These are phyloP conservation scores for Termitomyces sp. DNA, from an alignment of 768 basidiomycete genomes.

Conservation along the genomic window DNA sequence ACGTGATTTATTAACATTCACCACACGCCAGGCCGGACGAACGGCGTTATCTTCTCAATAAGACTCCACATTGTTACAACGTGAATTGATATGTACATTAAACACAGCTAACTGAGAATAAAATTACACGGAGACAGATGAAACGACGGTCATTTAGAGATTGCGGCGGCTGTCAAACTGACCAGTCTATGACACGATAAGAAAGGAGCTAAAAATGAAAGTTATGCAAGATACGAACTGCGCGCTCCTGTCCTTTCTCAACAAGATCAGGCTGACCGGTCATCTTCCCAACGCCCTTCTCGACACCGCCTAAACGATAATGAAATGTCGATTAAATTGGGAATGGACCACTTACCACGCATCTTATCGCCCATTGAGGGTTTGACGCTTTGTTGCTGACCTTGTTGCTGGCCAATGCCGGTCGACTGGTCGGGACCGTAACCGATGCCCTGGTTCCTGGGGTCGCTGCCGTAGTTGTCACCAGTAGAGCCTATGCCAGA, in stretches of 20 bases:
- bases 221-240: not conserved
- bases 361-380: slow-evolving; percentile 18
- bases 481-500: slow-evolving; percentile 3
- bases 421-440: not conserved
- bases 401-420: not conserved
- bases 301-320: slow-evolving; percentile 13
- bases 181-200: not conserved
- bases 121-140: not conserved
- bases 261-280: slow-evolving; percentile 15
- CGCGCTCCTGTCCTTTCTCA: slow-evolving; percentile 17
- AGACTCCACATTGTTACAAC: too few species aligned
- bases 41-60: too few species aligned
- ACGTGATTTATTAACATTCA: too few species aligned
- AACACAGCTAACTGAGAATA: too few species aligned
- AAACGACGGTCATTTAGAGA: not conserved
- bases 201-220: too few species aligned
- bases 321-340: not conserved
- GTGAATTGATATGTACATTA: too few species aligned
- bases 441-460: slow-evolving; percentile 1
- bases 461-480: not conserved
- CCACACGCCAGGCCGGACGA: too few species aligned
- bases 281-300: slow-evolving; percentile 19
- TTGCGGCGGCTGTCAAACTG: slow-evolving; percentile 1
- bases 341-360: slow-evolving; percentile 6
- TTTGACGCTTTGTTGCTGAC: not conserved